These are phyloP conservation scores for Neofusicoccum umdonicola DNA, from an alignment of 2,329 filamentous ascomycete species.

Conservation along the genomic window DNA sequence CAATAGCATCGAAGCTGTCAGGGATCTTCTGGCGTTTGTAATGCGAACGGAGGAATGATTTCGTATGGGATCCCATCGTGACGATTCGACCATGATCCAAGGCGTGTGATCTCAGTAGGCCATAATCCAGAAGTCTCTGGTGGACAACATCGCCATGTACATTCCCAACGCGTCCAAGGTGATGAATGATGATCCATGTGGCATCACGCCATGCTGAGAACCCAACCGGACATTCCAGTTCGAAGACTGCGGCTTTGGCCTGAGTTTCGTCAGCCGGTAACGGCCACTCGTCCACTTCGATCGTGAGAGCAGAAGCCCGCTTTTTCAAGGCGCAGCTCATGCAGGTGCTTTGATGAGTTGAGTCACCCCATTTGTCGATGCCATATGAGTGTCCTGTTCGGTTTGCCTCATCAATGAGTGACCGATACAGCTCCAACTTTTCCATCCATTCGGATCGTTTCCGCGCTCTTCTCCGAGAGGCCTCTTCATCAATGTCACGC, in stretches of 20 bases:
- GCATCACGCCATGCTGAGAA: conserved; percentile 14
- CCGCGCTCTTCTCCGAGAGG: conserved; percentile 24
- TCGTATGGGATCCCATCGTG: not conserved
- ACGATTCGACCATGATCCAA: not conserved
- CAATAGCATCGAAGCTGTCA: conserved; percentile 33
- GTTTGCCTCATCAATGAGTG: conserved; percentile 19
- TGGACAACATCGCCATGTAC: not conserved
- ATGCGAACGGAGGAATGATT: conserved; percentile 27
- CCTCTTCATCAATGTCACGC: conserved; percentile 40
- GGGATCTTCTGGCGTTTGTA: conserved; percentile 24
- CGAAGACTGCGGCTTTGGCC: conserved; percentile 53
- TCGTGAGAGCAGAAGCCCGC: conserved; percentile 32
- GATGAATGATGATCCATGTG: conserved; percentile 7
- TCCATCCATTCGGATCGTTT: conserved; percentile 26
- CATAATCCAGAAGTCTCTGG: not conserved
- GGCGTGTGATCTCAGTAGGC: not conserved
- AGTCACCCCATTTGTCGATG: not conserved
- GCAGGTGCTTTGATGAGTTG: conserved; percentile 14
- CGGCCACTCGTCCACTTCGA: conserved; percentile 58
- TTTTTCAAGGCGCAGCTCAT: conserved; percentile 30
- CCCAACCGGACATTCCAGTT: conserved; percentile 27
- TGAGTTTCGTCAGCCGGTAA: conserved; percentile 36
- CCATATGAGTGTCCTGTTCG: conserved; percentile 19
- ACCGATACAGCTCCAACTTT: conserved; percentile 20
- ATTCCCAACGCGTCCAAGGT: not conserved